These are phyloP conservation scores for Linanthus parryae DNA, from an alignment of 148 eudicot genomes.

Conservation along the genomic window DNA sequence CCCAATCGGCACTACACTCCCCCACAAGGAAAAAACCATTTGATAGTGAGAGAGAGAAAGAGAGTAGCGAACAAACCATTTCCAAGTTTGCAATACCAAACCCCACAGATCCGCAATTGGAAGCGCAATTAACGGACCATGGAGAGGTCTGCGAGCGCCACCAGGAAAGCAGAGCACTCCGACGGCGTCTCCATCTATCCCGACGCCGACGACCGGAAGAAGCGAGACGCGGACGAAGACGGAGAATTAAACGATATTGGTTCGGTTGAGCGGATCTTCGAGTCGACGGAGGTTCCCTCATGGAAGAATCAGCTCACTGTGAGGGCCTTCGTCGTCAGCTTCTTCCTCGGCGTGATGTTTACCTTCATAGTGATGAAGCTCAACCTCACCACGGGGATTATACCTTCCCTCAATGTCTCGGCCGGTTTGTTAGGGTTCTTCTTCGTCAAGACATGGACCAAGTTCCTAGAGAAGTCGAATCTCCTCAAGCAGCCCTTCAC, in stretches of 20 bases:
- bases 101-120: too few relatives aligned
- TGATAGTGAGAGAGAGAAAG: background rate
- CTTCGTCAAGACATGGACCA: constrained; percentile 59
- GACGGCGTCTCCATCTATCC: background rate
- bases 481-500: constrained; percentile 52
- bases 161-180: background rate
- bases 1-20: too few relatives aligned
- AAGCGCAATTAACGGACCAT: too few relatives aligned
- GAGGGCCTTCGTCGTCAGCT: constrained; percentile 40
- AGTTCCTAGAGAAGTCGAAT: constrained; percentile 29
- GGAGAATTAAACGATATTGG: background rate
- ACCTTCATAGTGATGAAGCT: constrained; percentile 63
- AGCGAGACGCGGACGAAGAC: too few relatives aligned
- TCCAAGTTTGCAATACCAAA: background rate
- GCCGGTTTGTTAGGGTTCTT: constrained; percentile 64
- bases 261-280: constrained; percentile 44
- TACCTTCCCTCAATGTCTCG: constrained; percentile 64
- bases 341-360: constrained; percentile 35
- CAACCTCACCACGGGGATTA: constrained; percentile 61
- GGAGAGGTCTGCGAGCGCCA: constrained; percentile 3
- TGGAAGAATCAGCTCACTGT: constrained; percentile 55
- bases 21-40: too few relatives aligned
- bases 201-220: background rate
- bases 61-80: background rate
- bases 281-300: constrained; percentile 37